A percentile compares a stretch with the other conserved stretches of the same genome.
phyloP scores from a whole-genome alignment of 352 stramenopile genomes.

The Phytophthora agathidicida region DNA sequence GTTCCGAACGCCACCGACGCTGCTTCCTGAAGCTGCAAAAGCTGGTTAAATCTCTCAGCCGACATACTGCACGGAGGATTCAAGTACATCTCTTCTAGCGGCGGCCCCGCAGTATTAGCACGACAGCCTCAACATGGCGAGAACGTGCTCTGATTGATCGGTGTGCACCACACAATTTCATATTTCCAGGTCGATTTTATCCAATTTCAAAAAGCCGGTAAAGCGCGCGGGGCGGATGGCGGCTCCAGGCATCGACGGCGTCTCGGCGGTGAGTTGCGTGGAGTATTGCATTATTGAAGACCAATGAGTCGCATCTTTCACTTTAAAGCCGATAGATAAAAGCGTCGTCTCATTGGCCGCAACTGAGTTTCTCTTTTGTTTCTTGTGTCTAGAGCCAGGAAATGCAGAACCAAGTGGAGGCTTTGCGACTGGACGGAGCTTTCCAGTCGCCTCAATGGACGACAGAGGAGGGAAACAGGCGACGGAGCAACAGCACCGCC shows the following conservation, averaged over 20 bases:
- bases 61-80: too few relatives aligned
- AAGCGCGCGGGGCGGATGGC: constrained; percentile 24
- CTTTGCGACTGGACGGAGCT: constrained; percentile 16
- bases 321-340: constrained; percentile 23
- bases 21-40: too few relatives aligned
- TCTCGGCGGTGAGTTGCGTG: constrained; percentile 32
- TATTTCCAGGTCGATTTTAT: constrained; percentile 26
- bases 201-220: constrained; percentile 19
- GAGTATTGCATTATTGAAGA: constrained; percentile 9
- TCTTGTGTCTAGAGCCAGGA: constrained; percentile 30
- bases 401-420: constrained; percentile 40
- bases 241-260: constrained; percentile 7
- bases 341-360: neutral
- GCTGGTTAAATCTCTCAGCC: too few relatives aligned
- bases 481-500: neutral
- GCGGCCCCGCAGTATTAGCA: too few relatives aligned
- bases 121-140: neutral
- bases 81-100: too few relatives aligned
- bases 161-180: constrained; percentile 4
- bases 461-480: neutral
- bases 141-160: constrained; percentile 14
- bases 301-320: neutral
- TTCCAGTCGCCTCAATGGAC: constrained; percentile 3
- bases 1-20: too few relatives aligned
- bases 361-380: constrained; percentile 8